Evolutionary conservation across 2,329 filamentous ascomycete genomes (phyloP).

Genomic region (Aspergillus ruber): DNA sequence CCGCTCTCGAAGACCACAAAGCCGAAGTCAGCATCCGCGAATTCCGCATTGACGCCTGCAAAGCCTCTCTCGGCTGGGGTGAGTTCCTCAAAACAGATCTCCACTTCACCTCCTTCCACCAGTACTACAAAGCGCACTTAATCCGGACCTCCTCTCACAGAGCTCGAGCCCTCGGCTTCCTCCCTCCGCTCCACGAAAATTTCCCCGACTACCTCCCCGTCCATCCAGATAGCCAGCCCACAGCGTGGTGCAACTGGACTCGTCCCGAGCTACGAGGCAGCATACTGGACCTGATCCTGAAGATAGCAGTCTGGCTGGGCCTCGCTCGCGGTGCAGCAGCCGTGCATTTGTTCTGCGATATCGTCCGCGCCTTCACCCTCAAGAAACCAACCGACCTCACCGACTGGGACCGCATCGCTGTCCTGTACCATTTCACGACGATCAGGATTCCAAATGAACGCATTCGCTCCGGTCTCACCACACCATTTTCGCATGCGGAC

Average conservation of each 20-base stretch:
- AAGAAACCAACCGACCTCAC: constrained; percentile 3
- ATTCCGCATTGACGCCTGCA: constrained; percentile 15
- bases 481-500: constrained; percentile 8
- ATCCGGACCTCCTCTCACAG: constrained; percentile 7
- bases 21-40: constrained; percentile 12
- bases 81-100: constrained; percentile 10
- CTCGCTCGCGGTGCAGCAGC: constrained; percentile 20
- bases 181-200: constrained; percentile 8
- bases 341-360: constrained; percentile 23
- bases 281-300: constrained; percentile 14
- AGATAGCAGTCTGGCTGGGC: constrained; percentile 20
- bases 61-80: constrained; percentile 12
- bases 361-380: constrained; percentile 16
- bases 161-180: constrained; percentile 13
- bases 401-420: constrained; percentile 3
- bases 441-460: constrained; percentile 7
- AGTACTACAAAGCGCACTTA: constrained; percentile 14
- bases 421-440: constrained; percentile 11
- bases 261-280: constrained; percentile 1
- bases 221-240: constrained; percentile 1
- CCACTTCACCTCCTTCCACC: constrained; percentile 13
- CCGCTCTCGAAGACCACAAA: constrained; percentile 7
- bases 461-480: constrained; percentile 3
- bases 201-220: constrained; percentile 8
- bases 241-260: constrained; percentile 11